Evolutionary conservation across 345 rosid genomes (phyloP).

Genomic region (Geranium rotundifolium): DNA sequence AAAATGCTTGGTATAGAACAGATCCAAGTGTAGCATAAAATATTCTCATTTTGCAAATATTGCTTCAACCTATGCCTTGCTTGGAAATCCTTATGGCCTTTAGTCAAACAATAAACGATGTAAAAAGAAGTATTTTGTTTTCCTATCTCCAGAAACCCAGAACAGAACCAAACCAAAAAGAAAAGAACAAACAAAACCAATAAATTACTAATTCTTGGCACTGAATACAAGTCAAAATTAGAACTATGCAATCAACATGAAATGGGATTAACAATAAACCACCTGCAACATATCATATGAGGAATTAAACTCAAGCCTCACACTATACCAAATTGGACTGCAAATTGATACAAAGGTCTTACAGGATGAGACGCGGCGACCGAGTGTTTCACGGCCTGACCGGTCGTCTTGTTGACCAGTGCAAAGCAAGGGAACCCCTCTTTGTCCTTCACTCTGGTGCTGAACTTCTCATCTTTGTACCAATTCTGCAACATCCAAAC

Average conservation of each 20-base stretch:
- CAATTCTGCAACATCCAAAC: constrained; percentile 43
- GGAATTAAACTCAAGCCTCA: not conserved
- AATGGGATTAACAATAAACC: not conserved
- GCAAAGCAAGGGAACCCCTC: constrained; percentile 73
- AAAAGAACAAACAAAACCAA: too few relatives aligned
- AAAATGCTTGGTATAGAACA: too few relatives aligned
- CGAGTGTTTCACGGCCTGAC: constrained; percentile 79
- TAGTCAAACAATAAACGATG: too few relatives aligned
- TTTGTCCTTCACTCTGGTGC: constrained; percentile 69
- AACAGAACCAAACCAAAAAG: too few relatives aligned
- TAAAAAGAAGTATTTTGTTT: too few relatives aligned
- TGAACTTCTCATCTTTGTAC: constrained; percentile 81
- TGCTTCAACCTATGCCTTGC: not conserved
- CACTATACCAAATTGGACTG: not conserved
- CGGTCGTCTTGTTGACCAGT: constrained; percentile 77
- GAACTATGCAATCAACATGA: not conserved
- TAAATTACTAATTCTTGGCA: too few relatives aligned
- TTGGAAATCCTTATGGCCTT: not conserved
- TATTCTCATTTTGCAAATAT: not conserved
- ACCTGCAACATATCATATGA: not conserved
- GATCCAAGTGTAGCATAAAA: not conserved
- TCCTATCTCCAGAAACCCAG: not conserved
- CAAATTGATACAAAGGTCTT: constrained; percentile 15
- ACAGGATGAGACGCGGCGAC: constrained; percentile 71
- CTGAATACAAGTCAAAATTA: too few relatives aligned